These are phyloP conservation scores for Coccomyxa subellipsoidea DNA, from an alignment of 163 green algal genomes.

Conservation along the genomic window DNA sequence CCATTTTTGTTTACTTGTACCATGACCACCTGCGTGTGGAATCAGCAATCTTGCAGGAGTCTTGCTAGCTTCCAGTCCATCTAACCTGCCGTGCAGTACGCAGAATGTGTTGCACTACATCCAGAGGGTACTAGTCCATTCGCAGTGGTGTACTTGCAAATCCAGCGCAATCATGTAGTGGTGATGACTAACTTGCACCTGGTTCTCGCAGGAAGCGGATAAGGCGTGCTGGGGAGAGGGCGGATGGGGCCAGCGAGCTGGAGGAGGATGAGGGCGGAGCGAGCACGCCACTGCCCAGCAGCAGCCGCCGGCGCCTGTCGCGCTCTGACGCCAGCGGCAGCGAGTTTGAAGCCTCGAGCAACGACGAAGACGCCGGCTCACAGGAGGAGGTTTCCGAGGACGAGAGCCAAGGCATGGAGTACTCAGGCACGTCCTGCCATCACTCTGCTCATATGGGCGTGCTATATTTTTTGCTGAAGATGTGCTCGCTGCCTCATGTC, in stretches of 20 bases:
- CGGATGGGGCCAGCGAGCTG: conserved; percentile 4
- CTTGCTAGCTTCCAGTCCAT: too few relatives aligned
- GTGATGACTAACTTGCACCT: not conserved
- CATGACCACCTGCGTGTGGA: too few relatives aligned
- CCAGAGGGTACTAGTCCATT: too few relatives aligned
- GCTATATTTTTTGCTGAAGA: too few relatives aligned
- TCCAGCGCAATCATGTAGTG: not conserved
- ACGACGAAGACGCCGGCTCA: conserved; percentile 13
- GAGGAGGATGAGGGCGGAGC: conserved; percentile 11
- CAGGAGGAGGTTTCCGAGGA: not conserved
- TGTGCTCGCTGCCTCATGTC: too few relatives aligned
- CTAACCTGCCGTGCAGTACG: too few relatives aligned
- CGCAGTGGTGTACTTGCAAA: too few relatives aligned
- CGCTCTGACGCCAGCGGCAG: conserved; percentile 15
- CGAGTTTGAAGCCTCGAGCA: conserved; percentile 19
- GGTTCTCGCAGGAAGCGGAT: not conserved
- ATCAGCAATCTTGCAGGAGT: too few relatives aligned
- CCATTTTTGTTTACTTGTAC: too few relatives aligned
- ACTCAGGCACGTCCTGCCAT: not conserved
- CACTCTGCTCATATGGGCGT: too few relatives aligned
- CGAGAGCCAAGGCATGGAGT: not conserved
- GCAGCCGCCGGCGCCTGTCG: not conserved
- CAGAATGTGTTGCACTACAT: too few relatives aligned
- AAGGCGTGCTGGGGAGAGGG: not conserved
- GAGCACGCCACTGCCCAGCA: not conserved